phyloP scores from a whole-genome alignment of 2,329 filamentous ascomycete genomes.

The Beauveria asiatica region DNA sequence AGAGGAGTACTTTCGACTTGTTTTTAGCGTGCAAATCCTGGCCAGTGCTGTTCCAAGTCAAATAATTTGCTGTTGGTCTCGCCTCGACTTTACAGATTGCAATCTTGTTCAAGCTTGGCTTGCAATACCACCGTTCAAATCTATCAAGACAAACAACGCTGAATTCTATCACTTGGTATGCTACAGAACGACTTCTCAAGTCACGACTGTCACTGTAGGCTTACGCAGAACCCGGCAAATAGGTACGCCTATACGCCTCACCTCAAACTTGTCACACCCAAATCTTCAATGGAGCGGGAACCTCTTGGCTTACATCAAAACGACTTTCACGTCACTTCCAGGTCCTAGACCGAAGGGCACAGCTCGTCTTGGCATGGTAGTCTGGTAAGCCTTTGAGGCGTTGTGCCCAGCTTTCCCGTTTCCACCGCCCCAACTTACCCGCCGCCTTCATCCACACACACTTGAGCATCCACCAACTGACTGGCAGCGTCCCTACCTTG shows the following conservation, averaged over 20 bases:
- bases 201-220: neutral
- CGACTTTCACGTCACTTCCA: neutral
- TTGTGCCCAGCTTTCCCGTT: neutral
- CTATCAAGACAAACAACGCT: too few relatives aligned
- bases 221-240: neutral
- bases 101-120: too few relatives aligned
- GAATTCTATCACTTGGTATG: neutral
- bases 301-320: neutral
- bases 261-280: neutral
- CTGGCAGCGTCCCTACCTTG: neutral
- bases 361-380: constrained; percentile 4
- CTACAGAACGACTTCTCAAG: too few relatives aligned
- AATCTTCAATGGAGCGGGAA: neutral
- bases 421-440: constrained; percentile 2
- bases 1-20: too few relatives aligned
- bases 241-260: neutral
- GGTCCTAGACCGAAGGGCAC: constrained; percentile 5
- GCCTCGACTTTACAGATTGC: too few relatives aligned
- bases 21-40: too few relatives aligned
- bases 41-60: too few relatives aligned
- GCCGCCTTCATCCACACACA: constrained; percentile 3
- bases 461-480: neutral
- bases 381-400: neutral
- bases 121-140: too few relatives aligned
- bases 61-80: too few relatives aligned